phyloP scores from a whole-genome alignment of 228 moss, liverwort and hornwort genomes.

The Sphagnum fallax region DNA sequence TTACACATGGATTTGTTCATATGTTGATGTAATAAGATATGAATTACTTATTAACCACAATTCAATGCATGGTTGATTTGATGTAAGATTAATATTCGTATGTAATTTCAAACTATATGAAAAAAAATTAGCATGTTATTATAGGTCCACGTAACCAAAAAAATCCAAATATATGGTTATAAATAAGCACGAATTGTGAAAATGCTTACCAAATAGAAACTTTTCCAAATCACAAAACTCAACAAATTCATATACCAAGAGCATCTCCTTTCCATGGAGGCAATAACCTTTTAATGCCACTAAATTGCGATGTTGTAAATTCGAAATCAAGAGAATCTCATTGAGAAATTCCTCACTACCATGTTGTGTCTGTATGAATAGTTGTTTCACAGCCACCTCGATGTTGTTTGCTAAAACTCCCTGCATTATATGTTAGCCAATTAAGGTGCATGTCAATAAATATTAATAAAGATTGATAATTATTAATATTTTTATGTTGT shows the following conservation, averaged over 20 bases:
- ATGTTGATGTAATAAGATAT: no score
- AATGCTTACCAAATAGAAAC: not conserved
- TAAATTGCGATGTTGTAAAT: slow-evolving; percentile 5
- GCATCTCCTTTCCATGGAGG: slow-evolving; percentile 10
- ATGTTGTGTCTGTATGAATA: slow-evolving; percentile 3
- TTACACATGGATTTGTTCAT: no score
- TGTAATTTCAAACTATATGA: no score
- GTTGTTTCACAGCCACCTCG: slow-evolving; percentile 1
- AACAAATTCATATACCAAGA: slow-evolving; percentile 18
- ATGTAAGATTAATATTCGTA: no score
- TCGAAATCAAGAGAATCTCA: slow-evolving; percentile 2
- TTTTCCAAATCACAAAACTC: slow-evolving; percentile 2
- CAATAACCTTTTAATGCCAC: slow-evolving; percentile 1
- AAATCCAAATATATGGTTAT: no score
- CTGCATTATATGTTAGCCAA: not conserved
- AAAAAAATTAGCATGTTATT: no score
- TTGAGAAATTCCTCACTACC: not conserved
- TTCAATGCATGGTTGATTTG: no score
- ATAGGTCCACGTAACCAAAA: no score
- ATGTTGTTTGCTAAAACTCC: slow-evolving; percentile 1
- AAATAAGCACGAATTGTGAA: no score
- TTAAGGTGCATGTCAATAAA: no score
- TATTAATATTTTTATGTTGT: no score
- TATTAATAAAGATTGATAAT: slow-evolving; percentile 3
- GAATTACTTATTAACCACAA: no score